Evolutionary conservation across 106 monocot species (phyloP), one percentile per base, ranked within the genome.

Genomic region (Dendrobium chrysotoxum): DNA sequence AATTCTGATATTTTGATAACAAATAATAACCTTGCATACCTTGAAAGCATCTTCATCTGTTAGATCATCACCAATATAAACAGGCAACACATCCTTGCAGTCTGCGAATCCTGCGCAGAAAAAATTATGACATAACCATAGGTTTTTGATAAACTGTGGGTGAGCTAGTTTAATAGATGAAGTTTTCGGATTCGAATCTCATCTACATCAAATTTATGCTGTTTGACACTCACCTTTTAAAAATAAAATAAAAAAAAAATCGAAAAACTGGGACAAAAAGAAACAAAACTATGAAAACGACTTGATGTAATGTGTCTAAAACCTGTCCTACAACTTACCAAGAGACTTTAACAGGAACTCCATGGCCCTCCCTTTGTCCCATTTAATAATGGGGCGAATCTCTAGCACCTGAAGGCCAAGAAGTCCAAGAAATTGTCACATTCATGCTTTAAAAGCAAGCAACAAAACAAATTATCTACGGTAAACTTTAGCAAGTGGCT

Each of bases 321-420:
- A 18, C 65, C 12, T 25, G n/a, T 3, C 45, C 7, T 50, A 47
- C 15, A 70, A 31, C 84, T 84, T 84, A 94, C 94, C 94, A 41
- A 94, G 89, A 39, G 94, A 85, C 68, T 94, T 86, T 13, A 95
- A 72, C 40, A 95, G 75, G 82, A 91, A 95, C 72, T 95, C 94
- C 45, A 95, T 77, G 53, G 94, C 94, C 85, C 86, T 95, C 30
- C 94, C 94, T 65, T 95, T 95, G 85, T 95, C 94, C 94, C 94
- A 95, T 77, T 92, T 90, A 82, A 95, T 92, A 75, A 85, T 86
- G 26, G 94, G 94, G 23, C 90, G 84, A 82, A 95, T 90, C 90
- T 95, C 94, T 45, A 95, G 74, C 31, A 94, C 93, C 93, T 93
- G 79, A 64, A 58, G 8, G 8, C 39, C 12, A 42, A 76, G 39